A percentile compares a stretch with the other conserved stretches of the same genome.
Conservation (phyloP, 208 protist species). For the Trichomonas gallinae region DNA sequence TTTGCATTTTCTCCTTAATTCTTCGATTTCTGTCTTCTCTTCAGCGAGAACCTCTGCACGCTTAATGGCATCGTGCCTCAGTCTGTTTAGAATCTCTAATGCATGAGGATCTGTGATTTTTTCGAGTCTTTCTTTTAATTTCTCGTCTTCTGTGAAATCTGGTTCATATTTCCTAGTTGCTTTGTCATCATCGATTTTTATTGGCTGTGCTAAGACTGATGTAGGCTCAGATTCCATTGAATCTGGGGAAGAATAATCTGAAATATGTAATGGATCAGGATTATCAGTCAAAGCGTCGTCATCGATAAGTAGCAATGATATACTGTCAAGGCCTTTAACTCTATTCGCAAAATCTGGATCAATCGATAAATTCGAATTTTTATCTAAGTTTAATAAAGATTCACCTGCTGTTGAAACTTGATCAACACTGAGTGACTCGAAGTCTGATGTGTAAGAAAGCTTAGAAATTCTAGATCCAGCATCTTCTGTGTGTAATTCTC, state of each 20-base stretch:
- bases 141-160: neutral
- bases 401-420: neutral
- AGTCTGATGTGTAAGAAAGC: neutral
- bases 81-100: neutral
- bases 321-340: neutral
- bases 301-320: neutral
- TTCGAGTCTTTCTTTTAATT: neutral
- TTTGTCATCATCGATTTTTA: neutral
- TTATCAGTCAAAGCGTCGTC: neutral
- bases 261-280: neutral
- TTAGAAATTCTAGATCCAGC: neutral
- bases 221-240: neutral
- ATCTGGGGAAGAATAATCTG: neutral
- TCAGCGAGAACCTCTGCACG: neutral
- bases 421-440: neutral
- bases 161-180: neutral
- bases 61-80: neutral
- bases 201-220: neutral
- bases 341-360: neutral
- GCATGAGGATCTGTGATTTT: neutral
- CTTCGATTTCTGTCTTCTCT: neutral
- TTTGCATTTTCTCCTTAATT: neutral
- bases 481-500: neutral
- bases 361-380: neutral
- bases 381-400: neutral